Evolutionary conservation across 2,329 filamentous ascomycete species (phyloP).

Genomic region (Ampelomyces quisqualis): DNA sequence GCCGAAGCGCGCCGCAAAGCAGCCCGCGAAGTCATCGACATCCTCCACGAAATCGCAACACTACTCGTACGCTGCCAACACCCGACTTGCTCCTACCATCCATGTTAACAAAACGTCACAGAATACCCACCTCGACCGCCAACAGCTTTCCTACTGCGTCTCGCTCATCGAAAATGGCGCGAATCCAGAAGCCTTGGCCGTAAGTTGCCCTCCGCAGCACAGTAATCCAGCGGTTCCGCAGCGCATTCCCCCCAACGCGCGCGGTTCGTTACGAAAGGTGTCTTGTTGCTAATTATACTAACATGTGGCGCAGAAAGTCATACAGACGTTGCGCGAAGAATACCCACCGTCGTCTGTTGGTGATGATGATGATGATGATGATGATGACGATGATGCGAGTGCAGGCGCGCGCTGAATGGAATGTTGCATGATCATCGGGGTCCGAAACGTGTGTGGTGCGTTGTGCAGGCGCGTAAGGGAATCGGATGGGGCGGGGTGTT

Average conservation of each 20-base stretch:
- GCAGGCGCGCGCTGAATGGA: slow-evolving; percentile 24
- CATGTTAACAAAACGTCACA: slow-evolving; percentile 42
- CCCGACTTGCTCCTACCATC: not conserved
- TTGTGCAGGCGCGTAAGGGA: slow-evolving; percentile 8
- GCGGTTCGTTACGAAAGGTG: slow-evolving; percentile 8
- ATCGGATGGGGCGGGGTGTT: slow-evolving; percentile 1
- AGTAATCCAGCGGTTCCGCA: slow-evolving; percentile 8
- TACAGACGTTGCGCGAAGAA: slow-evolving; percentile 49
- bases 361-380: slow-evolving; percentile 32
- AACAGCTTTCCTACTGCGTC: slow-evolving; percentile 90
- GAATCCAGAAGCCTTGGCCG: slow-evolving; percentile 90
- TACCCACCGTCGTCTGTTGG: slow-evolving; percentile 38
- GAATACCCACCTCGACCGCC: slow-evolving; percentile 92
- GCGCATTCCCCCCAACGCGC: too few species aligned
- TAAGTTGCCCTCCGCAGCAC: slow-evolving; percentile 56
- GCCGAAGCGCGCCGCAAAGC: slow-evolving; percentile 64
- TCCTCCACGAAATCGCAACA: slow-evolving; percentile 81
- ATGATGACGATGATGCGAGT: slow-evolving; percentile 23
- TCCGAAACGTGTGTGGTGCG: slow-evolving; percentile 12
- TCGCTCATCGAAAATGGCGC: slow-evolving; percentile 97
- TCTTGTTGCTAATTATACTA: slow-evolving; percentile 9
- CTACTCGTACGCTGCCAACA: slow-evolving; percentile 71
- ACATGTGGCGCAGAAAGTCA: slow-evolving; percentile 46
- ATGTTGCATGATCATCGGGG: too few species aligned
- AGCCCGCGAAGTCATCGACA: slow-evolving; percentile 77